Conservation (phyloP, 768 basidiomycete species). For the Trametes gibbosa region DNA sequence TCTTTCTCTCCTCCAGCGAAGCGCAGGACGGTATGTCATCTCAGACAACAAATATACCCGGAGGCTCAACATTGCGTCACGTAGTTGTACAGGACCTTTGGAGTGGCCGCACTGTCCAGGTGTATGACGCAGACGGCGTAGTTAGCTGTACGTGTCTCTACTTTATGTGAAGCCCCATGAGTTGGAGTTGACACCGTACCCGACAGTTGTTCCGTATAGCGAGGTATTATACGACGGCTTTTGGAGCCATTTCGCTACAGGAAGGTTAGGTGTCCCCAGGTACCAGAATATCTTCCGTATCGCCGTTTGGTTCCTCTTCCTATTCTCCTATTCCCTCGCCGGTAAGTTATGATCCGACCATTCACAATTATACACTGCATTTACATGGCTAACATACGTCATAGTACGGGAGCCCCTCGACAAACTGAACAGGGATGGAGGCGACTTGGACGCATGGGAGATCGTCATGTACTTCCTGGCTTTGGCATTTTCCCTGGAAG, state of each 20-base stretch:
- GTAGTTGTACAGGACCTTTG: conserved; percentile 80
- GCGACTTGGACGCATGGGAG: conserved; percentile 77
- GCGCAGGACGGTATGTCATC: conserved; percentile 66
- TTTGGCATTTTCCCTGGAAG: conserved; percentile 76
- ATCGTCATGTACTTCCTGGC: conserved; percentile 74
- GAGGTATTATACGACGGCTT: conserved; percentile 52
- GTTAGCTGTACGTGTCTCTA: conserved; percentile 61
- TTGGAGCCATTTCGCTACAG: conserved; percentile 72
- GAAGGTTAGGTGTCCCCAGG: conserved; percentile 80
- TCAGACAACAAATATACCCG: background rate
- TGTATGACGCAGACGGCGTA: conserved; percentile 67
- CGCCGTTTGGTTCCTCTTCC: conserved; percentile 72
- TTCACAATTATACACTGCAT: no score
- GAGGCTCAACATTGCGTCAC: background rate
- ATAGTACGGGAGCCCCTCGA: conserved; percentile 78
- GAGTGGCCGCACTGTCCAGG: conserved; percentile 80
- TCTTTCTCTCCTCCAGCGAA: conserved; percentile 83
- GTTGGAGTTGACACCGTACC: background rate
- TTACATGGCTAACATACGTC: background rate
- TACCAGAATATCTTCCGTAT: conserved; percentile 88
- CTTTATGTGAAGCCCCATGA: no score
- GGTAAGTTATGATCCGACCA: conserved; percentile 40
- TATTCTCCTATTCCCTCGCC: conserved; percentile 80
- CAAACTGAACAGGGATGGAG: conserved; percentile 52
- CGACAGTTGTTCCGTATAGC: conserved; percentile 64